These are phyloP conservation scores for Calendula officinalis DNA, from an alignment of 129 eudicot species.

Conservation along the genomic window DNA sequence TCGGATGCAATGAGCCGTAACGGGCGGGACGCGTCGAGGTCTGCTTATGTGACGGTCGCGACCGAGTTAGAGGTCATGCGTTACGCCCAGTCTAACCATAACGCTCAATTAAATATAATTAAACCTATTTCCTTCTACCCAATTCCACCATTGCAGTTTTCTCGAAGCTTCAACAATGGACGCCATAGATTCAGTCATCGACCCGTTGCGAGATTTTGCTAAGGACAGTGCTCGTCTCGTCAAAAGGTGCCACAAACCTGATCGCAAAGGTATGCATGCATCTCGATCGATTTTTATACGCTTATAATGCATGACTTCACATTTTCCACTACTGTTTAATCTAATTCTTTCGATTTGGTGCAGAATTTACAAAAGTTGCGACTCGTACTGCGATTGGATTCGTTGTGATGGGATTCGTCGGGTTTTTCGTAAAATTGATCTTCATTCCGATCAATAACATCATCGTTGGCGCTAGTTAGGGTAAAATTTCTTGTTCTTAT, in stretches of 20 bases:
- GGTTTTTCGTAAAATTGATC: constrained; percentile 55
- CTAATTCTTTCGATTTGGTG: background rate
- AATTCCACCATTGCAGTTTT: background rate
- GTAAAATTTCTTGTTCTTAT: constrained; percentile 1
- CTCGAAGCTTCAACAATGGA: constrained; percentile 33
- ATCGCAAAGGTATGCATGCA: constrained; percentile 39
- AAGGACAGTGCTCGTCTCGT: constrained; percentile 53
- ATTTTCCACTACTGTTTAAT: background rate
- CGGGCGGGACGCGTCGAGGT: too few relatives aligned
- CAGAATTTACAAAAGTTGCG: constrained; percentile 53
- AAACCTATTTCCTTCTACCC: background rate
- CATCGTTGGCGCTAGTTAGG: constrained; percentile 54
- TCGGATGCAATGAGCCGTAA: too few relatives aligned
- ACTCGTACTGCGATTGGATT: constrained; percentile 53
- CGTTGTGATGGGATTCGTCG: constrained; percentile 66
- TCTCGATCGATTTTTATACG: background rate
- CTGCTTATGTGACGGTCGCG: too few relatives aligned
- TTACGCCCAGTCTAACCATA: too few relatives aligned
- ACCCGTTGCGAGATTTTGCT: constrained; percentile 51
- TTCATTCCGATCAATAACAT: constrained; percentile 65
- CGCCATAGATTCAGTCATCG: constrained; percentile 46
- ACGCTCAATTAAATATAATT: too few relatives aligned
- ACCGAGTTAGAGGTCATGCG: too few relatives aligned
- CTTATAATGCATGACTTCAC: background rate
- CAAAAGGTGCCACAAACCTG: constrained; percentile 55